phyloP scores from a whole-genome alignment of 2,329 filamentous ascomycete genomes.

The Ascochyta clinopodiicola region DNA sequence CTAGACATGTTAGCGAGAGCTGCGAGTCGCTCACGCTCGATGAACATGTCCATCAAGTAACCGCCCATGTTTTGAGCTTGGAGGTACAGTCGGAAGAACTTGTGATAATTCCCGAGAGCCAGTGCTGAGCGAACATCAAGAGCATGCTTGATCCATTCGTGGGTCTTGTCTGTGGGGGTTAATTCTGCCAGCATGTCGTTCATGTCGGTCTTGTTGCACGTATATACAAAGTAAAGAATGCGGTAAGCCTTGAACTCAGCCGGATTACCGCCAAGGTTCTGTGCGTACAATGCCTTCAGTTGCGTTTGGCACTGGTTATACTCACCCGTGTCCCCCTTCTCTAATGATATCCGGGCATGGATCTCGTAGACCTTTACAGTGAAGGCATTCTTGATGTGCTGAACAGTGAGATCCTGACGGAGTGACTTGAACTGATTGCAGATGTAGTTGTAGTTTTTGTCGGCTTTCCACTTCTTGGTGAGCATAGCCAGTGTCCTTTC shows the following conservation, averaged over 20 bases:
- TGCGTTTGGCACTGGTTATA: constrained; percentile 99
- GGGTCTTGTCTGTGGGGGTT: constrained; percentile 94
- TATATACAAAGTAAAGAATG: constrained; percentile 99
- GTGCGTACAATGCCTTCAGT: constrained; percentile 86
- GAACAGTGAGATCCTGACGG: constrained; percentile 96
- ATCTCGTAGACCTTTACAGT: constrained; percentile 97
- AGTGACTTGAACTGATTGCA: constrained; percentile 99
- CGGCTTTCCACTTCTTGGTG: constrained; percentile 92
- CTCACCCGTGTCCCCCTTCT: constrained; percentile 99
- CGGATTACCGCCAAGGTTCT: constrained; percentile 85
- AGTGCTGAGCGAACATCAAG: constrained; percentile 88
- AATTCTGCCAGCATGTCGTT: constrained; percentile 99
- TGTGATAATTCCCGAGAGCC: constrained; percentile 95
- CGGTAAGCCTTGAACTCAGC: constrained; percentile 99
- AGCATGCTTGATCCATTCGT: constrained; percentile 84
- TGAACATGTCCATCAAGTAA: constrained; percentile 99
- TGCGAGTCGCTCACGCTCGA: constrained; percentile 87
- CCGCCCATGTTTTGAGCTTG: constrained; percentile 96
- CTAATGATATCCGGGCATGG: constrained; percentile 94
- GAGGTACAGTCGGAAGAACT: constrained; percentile 95
- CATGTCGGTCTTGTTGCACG: constrained; percentile 95
- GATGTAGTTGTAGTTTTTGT: constrained; percentile 95
- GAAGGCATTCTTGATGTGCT: constrained; percentile 95
- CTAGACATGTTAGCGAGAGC: constrained; percentile 92
- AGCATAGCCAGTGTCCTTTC: constrained; percentile 85